A percentile compares a stretch with the other conserved stretches of the same genome.
Conservation (phyloP, 75 land plant genomes). For the Larix kaempferi region DNA sequence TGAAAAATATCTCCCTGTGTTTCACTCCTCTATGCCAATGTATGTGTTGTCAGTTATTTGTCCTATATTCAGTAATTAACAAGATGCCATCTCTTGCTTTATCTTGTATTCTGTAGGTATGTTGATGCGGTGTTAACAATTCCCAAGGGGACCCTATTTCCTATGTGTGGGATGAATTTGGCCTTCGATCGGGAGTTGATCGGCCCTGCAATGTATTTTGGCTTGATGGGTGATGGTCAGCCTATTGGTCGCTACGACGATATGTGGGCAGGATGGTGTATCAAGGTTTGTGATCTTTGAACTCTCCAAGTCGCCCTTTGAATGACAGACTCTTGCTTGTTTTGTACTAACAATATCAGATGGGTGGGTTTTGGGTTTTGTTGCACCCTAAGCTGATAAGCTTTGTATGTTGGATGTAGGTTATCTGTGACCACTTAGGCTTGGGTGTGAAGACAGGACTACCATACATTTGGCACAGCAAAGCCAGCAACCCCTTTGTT, state of each 20-base stretch:
- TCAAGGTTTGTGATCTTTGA: slow-evolving; percentile 40
- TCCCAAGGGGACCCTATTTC: slow-evolving; percentile 82
- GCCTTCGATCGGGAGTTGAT: slow-evolving; percentile 72
- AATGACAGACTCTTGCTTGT: not conserved
- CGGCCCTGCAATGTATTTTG: slow-evolving; percentile 92
- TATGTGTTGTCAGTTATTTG: too few relatives aligned
- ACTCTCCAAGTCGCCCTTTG: too few relatives aligned
- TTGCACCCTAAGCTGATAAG: too few relatives aligned
- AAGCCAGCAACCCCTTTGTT: slow-evolving; percentile 64
- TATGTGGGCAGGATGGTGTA: slow-evolving; percentile 97
- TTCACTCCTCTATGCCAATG: too few relatives aligned
- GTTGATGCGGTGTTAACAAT: slow-evolving; percentile 83
- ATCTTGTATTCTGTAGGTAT: slow-evolving; percentile 28
- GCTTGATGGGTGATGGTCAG: slow-evolving; percentile 93
- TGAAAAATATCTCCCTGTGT: too few relatives aligned
- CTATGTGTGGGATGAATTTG: slow-evolving; percentile 92
- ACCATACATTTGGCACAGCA: slow-evolving; percentile 72
- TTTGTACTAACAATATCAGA: not conserved
- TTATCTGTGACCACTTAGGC: slow-evolving; percentile 59
- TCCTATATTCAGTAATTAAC: too few relatives aligned
- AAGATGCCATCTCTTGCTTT: too few relatives aligned
- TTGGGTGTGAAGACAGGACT: slow-evolving; percentile 62
- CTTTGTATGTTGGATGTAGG: slow-evolving; percentile 25
- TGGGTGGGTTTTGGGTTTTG: too few relatives aligned
- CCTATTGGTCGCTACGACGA: slow-evolving; percentile 94